Percentiles rank a stretch among this genome's conserved stretches.
Conservation (phyloP, 2,329 filamentous ascomycete genomes). For the Pseudocercospora pini-densiflorae region DNA sequence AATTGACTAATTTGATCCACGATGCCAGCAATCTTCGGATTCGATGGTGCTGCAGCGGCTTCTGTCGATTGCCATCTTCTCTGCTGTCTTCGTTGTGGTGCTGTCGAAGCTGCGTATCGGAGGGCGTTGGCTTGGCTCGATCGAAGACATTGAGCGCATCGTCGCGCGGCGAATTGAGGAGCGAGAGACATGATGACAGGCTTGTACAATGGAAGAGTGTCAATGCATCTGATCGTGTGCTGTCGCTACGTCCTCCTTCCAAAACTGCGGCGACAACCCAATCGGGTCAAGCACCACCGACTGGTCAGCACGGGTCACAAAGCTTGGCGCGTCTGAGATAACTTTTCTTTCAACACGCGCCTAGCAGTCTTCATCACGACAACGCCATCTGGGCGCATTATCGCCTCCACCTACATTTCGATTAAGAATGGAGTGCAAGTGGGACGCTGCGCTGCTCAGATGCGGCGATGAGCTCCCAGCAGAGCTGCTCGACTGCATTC, state of each 20-base stretch:
- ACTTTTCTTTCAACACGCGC: slow-evolving; percentile 14
- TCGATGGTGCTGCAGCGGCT: slow-evolving; percentile 57
- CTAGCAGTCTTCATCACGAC: not conserved
- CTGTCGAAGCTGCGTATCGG: slow-evolving; percentile 34
- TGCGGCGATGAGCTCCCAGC: slow-evolving; percentile 60
- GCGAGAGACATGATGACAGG: slow-evolving; percentile 49
- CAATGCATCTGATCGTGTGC: not conserved
- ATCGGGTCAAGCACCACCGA: not conserved
- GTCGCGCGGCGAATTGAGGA: slow-evolving; percentile 49
- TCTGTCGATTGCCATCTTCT: slow-evolving; percentile 91
- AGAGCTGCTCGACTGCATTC: slow-evolving; percentile 71
- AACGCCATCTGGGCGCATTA: not conserved
- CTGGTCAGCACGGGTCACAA: not conserved
- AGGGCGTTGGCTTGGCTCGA: slow-evolving; percentile 30
- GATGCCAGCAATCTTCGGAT: slow-evolving; percentile 91
- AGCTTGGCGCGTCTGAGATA: slow-evolving; percentile 1
- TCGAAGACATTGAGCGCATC: slow-evolving; percentile 46
- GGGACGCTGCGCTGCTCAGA: slow-evolving; percentile 35
- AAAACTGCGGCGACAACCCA: slow-evolving; percentile 5
- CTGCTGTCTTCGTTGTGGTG: slow-evolving; percentile 29
- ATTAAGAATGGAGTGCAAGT: slow-evolving; percentile 36
- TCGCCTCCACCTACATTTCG: not conserved
- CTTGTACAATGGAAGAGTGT: not conserved
- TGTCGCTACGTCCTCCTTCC: not conserved
- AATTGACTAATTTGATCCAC: slow-evolving; percentile 99